phyloP scores from a whole-genome alignment of 2,329 filamentous ascomycete species.

The Lasiodiplodia hormozganensis region DNA sequence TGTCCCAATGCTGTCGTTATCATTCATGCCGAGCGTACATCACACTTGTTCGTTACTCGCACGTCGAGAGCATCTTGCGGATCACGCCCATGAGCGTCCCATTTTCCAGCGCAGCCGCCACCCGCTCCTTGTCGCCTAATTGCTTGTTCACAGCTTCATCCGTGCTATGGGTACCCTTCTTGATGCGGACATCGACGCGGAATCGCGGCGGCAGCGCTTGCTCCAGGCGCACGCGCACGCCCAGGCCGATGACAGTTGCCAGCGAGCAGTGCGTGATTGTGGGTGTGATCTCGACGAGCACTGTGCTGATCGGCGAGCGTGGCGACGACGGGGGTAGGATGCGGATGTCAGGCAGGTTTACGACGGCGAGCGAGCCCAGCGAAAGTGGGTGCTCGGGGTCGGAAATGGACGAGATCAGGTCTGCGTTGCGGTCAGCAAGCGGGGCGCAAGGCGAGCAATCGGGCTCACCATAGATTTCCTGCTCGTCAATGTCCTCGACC shows the following conservation, averaged over 20 bases:
- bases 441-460: neutral
- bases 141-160: slow-evolving; percentile 98
- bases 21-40: slow-evolving; percentile 16
- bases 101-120: slow-evolving; percentile 94
- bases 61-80: slow-evolving; percentile 92
- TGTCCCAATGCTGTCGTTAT: neutral
- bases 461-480: slow-evolving; percentile 86
- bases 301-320: slow-evolving; percentile 70
- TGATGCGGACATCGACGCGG: slow-evolving; percentile 89
- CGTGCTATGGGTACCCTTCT: slow-evolving; percentile 93
- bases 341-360: slow-evolving; percentile 92
- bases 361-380: slow-evolving; percentile 89
- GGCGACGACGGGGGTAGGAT: slow-evolving; percentile 72
- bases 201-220: slow-evolving; percentile 91
- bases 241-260: slow-evolving; percentile 93
- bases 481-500: slow-evolving; percentile 89
- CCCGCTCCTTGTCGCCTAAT: slow-evolving; percentile 92
- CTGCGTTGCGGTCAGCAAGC: slow-evolving; percentile 53
- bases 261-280: slow-evolving; percentile 97
- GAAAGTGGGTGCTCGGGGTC: slow-evolving; percentile 97
- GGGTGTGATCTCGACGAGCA: slow-evolving; percentile 89
- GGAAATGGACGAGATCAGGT: slow-evolving; percentile 92
- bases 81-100: slow-evolving; percentile 86
- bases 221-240: slow-evolving; percentile 88
- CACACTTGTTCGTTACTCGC: slow-evolving; percentile 57